Conservation (phyloP, 495 filamentous ascomycete species). For the Hypoxylon crocopeplum region DNA sequence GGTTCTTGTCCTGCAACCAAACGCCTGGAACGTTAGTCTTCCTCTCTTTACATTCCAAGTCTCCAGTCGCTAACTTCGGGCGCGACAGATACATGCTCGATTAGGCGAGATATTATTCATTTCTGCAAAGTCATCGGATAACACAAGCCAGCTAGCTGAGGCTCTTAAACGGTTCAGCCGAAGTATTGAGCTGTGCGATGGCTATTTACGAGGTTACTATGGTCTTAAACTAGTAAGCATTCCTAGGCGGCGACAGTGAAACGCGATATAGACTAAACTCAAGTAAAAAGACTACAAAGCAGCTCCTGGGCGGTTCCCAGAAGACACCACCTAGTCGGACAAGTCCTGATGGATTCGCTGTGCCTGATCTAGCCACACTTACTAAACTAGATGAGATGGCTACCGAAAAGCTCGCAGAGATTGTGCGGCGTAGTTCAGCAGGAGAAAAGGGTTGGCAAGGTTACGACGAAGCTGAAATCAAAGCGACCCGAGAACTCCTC, state of each 20-base stretch:
- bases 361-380: slow-evolving; percentile 61
- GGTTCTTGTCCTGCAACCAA: slow-evolving; percentile 83
- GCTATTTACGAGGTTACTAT: slow-evolving; percentile 91
- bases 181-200: slow-evolving; percentile 91
- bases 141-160: slow-evolving; percentile 64
- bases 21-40: slow-evolving; percentile 87
- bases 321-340: slow-evolving; percentile 42
- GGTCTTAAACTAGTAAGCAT: slow-evolving; percentile 79
- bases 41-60: slow-evolving; percentile 1
- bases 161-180: slow-evolving; percentile 84
- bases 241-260: neutral
- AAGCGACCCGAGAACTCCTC: slow-evolving; percentile 77
- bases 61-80: slow-evolving; percentile 31
- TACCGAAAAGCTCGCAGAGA: slow-evolving; percentile 75
- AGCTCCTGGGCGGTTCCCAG: slow-evolving; percentile 43
- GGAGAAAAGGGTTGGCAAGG: slow-evolving; percentile 72
- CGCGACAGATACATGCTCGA: slow-evolving; percentile 77
- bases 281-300: slow-evolving; percentile 48
- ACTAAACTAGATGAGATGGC: slow-evolving; percentile 74
- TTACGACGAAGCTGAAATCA: slow-evolving; percentile 75
- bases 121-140: slow-evolving; percentile 58
- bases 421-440: slow-evolving; percentile 67
- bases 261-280: slow-evolving; percentile 11
- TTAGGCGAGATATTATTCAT: slow-evolving; percentile 84
- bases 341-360: slow-evolving; percentile 49